These are phyloP conservation scores for Sclerotinia glacialis DNA, from an alignment of 2,329 filamentous ascomycete genomes.

Conservation along the genomic window DNA sequence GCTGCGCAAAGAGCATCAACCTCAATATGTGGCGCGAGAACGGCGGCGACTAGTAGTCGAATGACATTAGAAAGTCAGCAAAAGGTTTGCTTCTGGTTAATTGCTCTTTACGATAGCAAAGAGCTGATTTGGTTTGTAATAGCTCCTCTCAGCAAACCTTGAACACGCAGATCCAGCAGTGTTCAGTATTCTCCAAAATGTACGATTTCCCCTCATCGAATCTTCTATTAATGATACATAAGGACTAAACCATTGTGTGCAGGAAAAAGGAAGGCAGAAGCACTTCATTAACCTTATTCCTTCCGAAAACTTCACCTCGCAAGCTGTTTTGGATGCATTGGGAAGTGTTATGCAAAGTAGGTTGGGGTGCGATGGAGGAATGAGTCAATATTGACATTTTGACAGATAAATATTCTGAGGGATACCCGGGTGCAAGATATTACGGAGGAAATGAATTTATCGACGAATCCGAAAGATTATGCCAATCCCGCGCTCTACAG, in stretches of 20 bases:
- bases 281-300: conserved; percentile 98
- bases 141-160: conserved; percentile 79
- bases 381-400: conserved; percentile 42
- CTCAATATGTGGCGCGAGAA: conserved; percentile 32
- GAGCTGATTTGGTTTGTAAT: conserved; percentile 25
- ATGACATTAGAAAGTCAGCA: conserved; percentile 54
- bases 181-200: conserved; percentile 87
- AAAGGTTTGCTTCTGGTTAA: conserved; percentile 44
- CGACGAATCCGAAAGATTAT: conserved; percentile 82
- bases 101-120: background rate
- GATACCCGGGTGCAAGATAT: conserved; percentile 93
- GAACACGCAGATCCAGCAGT: conserved; percentile 83
- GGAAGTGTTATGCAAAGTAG: conserved; percentile 93
- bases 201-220: conserved; percentile 41
- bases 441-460: conserved; percentile 98
- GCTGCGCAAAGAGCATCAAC: conserved; percentile 27
- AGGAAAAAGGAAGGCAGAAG: conserved; percentile 96
- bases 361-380: conserved; percentile 39
- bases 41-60: conserved; percentile 31
- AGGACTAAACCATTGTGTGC: conserved; percentile 22
- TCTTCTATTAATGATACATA: background rate
- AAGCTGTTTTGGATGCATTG: conserved; percentile 85
- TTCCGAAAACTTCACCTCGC: conserved; percentile 93
- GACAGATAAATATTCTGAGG: conserved; percentile 94
- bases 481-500: conserved; percentile 85